These are phyloP conservation scores for Scedosporium boydii DNA, from an alignment of 2,329 filamentous ascomycete species.

Conservation along the genomic window DNA sequence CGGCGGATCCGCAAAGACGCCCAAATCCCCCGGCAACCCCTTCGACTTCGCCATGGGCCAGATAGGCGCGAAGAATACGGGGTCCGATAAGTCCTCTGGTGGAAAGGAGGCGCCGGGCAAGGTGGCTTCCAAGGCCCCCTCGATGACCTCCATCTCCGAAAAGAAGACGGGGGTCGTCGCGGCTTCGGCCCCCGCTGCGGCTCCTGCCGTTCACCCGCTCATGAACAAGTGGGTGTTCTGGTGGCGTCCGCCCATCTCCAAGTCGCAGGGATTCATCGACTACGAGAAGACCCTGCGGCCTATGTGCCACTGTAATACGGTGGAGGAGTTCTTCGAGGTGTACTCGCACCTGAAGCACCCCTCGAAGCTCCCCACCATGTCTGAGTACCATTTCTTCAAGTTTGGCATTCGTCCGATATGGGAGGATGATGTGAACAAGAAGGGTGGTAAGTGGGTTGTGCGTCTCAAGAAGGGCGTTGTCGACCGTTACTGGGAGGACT, in stretches of 20 bases:
- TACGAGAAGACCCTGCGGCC: constrained; percentile 95
- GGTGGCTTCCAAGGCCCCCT: constrained; percentile 21
- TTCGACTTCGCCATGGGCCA: constrained; percentile 64
- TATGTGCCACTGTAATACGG: constrained; percentile 71
- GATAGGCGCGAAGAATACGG: constrained; percentile 21
- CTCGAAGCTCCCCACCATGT: constrained; percentile 79
- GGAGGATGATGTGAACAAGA: constrained; percentile 96
- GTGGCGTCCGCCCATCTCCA: constrained; percentile 93
- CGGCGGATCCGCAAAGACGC: constrained; percentile 67
- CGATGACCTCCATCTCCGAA: constrained; percentile 27
- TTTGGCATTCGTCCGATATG: constrained; percentile 93
- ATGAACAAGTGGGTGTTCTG: constrained; percentile 92
- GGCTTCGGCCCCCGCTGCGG: constrained; percentile 11
- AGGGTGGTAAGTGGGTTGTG: constrained; percentile 95
- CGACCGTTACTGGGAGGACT: constrained; percentile 94
- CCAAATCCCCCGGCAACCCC: constrained; percentile 72
- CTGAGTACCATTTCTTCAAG: constrained; percentile 97
- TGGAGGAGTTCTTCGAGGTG: constrained; percentile 84
- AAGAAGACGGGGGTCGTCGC: constrained; percentile 1
- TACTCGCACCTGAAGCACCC: constrained; percentile 86
- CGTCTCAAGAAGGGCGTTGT: constrained; percentile 94
- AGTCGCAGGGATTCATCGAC: constrained; percentile 77
- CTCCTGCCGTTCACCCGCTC: constrained; percentile 39
- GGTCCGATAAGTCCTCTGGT: constrained; percentile 17
- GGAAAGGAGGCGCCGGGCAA: constrained; percentile 42